Conservation (phyloP, 176 grass and related monocot genomes). For the Pontederia paniculata region DNA sequence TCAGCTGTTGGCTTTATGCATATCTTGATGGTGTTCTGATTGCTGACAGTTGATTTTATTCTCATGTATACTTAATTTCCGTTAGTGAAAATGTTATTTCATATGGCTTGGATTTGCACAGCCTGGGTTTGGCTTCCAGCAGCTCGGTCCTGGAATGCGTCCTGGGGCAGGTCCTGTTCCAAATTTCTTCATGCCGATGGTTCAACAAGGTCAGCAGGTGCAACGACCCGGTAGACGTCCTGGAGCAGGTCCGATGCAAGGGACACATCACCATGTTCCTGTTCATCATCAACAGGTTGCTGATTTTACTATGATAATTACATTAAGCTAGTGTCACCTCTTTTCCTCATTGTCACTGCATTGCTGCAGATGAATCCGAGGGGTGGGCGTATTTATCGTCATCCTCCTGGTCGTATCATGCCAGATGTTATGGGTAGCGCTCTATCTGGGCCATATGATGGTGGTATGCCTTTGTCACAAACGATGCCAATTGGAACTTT, state of each 20-base stretch:
- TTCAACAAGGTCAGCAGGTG: constrained; percentile 69
- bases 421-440: constrained; percentile 39
- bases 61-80: background rate
- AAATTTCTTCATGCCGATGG: constrained; percentile 73
- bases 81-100: background rate
- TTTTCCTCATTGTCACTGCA: background rate
- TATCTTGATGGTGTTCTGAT: no score
- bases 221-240: constrained; percentile 49
- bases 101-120: constrained; percentile 18
- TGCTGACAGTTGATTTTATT: background rate
- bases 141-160: constrained; percentile 80
- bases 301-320: background rate
- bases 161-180: constrained; percentile 45
- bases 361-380: constrained; percentile 56
- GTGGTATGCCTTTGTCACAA: constrained; percentile 37
- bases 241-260: constrained; percentile 24
- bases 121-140: constrained; percentile 92
- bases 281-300: constrained; percentile 57
- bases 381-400: constrained; percentile 50
- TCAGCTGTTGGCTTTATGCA: no score
- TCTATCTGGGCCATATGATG: constrained; percentile 51
- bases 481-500: constrained; percentile 50
- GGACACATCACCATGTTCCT: constrained; percentile 39
- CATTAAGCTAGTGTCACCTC: background rate
- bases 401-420: constrained; percentile 40